Evolutionary conservation across 371 early-diverging fungal species (phyloP), one percentile per base, ranked within the genome.

Genomic region (Lichtheimia ornata): DNA sequence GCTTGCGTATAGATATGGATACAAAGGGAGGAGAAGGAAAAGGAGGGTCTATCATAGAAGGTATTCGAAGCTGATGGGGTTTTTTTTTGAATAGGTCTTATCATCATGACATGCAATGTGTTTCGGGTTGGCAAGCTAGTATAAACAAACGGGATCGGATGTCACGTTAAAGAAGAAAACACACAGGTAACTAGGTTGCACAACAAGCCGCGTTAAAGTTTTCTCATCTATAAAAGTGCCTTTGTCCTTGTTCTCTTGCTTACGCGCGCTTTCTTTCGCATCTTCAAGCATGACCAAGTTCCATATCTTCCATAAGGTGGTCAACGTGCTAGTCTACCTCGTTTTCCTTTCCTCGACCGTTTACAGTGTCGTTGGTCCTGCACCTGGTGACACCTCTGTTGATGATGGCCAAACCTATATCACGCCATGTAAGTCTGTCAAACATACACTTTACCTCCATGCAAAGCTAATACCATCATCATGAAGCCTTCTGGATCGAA

Each of bases 281-380:
- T 63, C 27, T 53, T 62, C n/a, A 41, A 59, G 17, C 53, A 73
- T 73, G 73, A 59, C 73, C 22, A 63, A 57, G 47, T 49, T 73
- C 20, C 73, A 81, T 51, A 66, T 77, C 59, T 70, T 69, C 63
- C 84, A 81, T 59, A 86, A 85, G 77, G 73, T 84, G 56, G 72
- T 77, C 63, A 91, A 91, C 77, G 83, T 88, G 42, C 42, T 89
- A 30, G 89, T 86, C 54, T 91, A 87, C 67, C 71, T 89, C 55
- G 81, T 85, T 66, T 81, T 91, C 69, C 67, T 88, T 15, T 79
- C 84, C 42, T 79, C 84, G 18, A 86, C 85, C 51, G 64, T 91
- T 28, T 88, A 87, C 68, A 69, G 71, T 14, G 73, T 86, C 35
- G 77, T 82, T 53, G 86, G 83, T 6, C 80, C 82, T 56, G 65